Evolutionary conservation across 2,329 filamentous ascomycete genomes (phyloP).

Genomic region (Hymenoscyphus salicellus): DNA sequence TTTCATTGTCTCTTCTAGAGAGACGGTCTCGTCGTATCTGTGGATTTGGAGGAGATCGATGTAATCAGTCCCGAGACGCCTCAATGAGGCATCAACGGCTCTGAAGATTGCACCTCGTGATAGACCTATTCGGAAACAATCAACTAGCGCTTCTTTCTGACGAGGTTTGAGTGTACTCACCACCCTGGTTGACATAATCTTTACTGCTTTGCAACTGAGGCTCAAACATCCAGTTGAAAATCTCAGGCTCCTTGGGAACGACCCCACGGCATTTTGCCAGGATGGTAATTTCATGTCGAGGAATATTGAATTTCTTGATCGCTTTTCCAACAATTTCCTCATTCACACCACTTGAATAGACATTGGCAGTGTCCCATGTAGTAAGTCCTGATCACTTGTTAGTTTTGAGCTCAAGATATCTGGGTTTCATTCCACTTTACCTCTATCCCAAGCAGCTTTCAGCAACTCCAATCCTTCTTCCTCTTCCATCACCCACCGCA

Average conservation of each 20-base stretch:
- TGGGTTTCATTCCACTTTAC: neutral
- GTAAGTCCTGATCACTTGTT: constrained; percentile 41
- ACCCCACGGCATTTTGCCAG: constrained; percentile 52
- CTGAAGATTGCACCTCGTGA: constrained; percentile 63
- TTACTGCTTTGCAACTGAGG: constrained; percentile 32
- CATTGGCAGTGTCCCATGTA: constrained; percentile 53
- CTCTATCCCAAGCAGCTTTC: constrained; percentile 19
- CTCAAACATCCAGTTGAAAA: neutral
- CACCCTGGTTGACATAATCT: constrained; percentile 46
- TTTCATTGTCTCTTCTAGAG: constrained; percentile 57
- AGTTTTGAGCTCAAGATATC: neutral
- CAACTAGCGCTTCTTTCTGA: neutral
- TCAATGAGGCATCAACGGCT: constrained; percentile 58
- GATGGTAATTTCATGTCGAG: constrained; percentile 54
- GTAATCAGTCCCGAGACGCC: constrained; percentile 52
- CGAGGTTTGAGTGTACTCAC: constrained; percentile 10
- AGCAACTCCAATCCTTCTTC: constrained; percentile 41
- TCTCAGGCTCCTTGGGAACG: constrained; percentile 40
- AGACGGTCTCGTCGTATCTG: constrained; percentile 49
- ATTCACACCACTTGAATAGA: constrained; percentile 53
- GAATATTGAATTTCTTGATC: constrained; percentile 55
- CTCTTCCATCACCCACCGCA: constrained; percentile 54
- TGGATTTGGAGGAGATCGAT: constrained; percentile 62
- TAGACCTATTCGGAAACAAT: constrained; percentile 42
- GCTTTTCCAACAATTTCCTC: constrained; percentile 55